Conservation (phyloP, 1,284 basidiomycete genomes). For the Tylopilus sp. region DNA sequence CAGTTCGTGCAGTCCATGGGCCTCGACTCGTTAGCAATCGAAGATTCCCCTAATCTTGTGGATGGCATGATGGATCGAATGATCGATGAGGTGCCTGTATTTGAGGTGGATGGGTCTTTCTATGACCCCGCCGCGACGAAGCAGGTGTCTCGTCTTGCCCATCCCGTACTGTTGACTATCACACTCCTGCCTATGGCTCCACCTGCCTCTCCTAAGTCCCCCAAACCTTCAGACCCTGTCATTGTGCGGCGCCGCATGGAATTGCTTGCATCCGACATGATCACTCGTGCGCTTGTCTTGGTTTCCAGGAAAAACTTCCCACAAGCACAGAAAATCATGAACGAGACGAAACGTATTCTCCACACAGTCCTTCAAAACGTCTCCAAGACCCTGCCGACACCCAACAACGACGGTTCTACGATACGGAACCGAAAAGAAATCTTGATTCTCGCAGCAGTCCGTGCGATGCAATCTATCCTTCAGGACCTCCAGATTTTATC, state of each 20-base stretch:
- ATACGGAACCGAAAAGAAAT: slow-evolving; percentile 72
- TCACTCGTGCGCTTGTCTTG: slow-evolving; percentile 85
- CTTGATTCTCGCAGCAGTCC: slow-evolving; percentile 63
- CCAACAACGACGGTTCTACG: slow-evolving; percentile 42
- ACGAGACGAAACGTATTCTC: slow-evolving; percentile 85
- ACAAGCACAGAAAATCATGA: slow-evolving; percentile 83
- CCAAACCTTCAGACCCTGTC: slow-evolving; percentile 69
- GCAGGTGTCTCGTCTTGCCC: slow-evolving; percentile 78
- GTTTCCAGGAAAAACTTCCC: slow-evolving; percentile 83
- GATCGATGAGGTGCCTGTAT: slow-evolving; percentile 91
- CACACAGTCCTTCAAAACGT: slow-evolving; percentile 81
- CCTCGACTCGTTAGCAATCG: slow-evolving; percentile 67
- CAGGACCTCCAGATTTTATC: slow-evolving; percentile 81
- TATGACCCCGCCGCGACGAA: slow-evolving; percentile 82
- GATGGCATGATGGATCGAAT: slow-evolving; percentile 87
- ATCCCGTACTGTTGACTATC: slow-evolving; percentile 86
- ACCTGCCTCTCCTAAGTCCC: slow-evolving; percentile 41
- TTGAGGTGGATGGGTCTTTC: slow-evolving; percentile 90
- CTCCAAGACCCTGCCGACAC: slow-evolving; percentile 62
- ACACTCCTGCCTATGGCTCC: slow-evolving; percentile 66
- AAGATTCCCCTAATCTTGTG: slow-evolving; percentile 65
- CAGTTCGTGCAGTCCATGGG: slow-evolving; percentile 80
- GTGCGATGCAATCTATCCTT: slow-evolving; percentile 77
- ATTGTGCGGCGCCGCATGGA: slow-evolving; percentile 94
- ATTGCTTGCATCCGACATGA: slow-evolving; percentile 90